A percentile compares a stretch with the other conserved stretches of the same genome.
Conservation (phyloP, 257 asterid genomes). For the Euphrasia confusa region DNA sequence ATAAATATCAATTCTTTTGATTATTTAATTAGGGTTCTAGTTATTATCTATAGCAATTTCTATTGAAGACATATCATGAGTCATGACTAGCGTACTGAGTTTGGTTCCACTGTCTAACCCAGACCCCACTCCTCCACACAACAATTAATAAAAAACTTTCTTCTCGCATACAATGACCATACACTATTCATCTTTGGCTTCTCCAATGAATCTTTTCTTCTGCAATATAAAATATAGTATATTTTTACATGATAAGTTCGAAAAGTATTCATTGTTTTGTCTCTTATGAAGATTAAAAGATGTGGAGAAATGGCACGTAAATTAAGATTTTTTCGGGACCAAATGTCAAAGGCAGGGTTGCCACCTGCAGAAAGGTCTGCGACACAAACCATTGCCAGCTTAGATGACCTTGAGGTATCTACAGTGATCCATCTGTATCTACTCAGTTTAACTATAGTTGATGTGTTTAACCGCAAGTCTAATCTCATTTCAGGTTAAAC, state of each 20-base stretch:
- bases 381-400: slow-evolving; percentile 41
- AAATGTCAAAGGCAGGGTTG: slow-evolving; percentile 81
- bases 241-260: neutral
- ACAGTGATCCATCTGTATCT: neutral
- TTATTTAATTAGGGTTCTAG: neutral
- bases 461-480: slow-evolving; percentile 19
- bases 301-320: slow-evolving; percentile 99
- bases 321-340: slow-evolving; percentile 80
- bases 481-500: slow-evolving; percentile 38
- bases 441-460: slow-evolving; percentile 11
- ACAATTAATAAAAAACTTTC: neutral
- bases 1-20: neutral
- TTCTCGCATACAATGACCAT: neutral
- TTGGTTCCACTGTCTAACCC: too few relatives aligned
- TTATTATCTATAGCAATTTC: neutral
- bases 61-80: neutral
- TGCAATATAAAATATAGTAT: neutral
- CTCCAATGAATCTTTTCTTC: neutral
- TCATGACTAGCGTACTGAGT: neutral
- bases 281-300: slow-evolving; percentile 65
- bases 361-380: slow-evolving; percentile 40
- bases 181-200: neutral
- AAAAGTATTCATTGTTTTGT: slow-evolving; percentile 1
- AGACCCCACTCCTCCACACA: too few relatives aligned
- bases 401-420: slow-evolving; percentile 90